A percentile compares a stretch with the other conserved stretches of the same genome.
Conservation (phyloP, 2,329 filamentous ascomycete genomes). For the Cercospora brassicicola region DNA sequence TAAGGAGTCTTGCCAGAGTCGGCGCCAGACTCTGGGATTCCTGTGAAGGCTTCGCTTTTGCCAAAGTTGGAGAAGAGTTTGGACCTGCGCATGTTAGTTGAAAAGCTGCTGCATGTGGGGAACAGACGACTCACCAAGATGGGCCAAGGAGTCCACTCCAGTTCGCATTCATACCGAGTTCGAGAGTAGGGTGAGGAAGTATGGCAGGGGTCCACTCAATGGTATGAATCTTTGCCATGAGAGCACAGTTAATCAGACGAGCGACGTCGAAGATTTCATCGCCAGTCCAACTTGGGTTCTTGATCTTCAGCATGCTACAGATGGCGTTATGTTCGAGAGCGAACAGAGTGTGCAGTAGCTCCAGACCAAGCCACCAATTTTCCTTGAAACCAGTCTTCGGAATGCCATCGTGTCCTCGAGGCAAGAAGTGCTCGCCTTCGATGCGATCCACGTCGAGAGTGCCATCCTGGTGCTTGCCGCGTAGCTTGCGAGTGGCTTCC, state of each 20-base stretch:
- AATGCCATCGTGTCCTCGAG: constrained; percentile 43
- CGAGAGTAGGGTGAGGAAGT: constrained; percentile 46
- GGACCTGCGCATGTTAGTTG: background rate
- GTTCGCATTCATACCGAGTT: constrained; percentile 49
- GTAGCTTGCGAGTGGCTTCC: constrained; percentile 40
- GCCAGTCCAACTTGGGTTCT: constrained; percentile 42
- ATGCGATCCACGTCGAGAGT: constrained; percentile 43
- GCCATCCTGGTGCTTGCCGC: constrained; percentile 41
- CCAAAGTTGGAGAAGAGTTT: background rate
- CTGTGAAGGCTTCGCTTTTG: constrained; percentile 43
- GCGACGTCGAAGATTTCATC: constrained; percentile 51
- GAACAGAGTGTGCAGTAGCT: constrained; percentile 51
- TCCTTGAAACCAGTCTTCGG: constrained; percentile 46
- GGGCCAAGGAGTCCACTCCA: constrained; percentile 50
- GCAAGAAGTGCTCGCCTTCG: constrained; percentile 43
- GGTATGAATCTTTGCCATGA: constrained; percentile 55
- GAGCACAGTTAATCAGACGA: constrained; percentile 47
- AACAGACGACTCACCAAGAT: background rate
- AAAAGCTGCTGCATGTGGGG: background rate
- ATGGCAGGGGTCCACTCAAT: constrained; percentile 54
- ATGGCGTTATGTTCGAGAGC: constrained; percentile 51
- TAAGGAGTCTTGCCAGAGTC: constrained; percentile 45
- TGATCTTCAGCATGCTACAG: constrained; percentile 42
- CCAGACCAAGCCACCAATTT: constrained; percentile 53
- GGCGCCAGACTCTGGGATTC: constrained; percentile 43